These are phyloP conservation scores for Xanthoconium separans DNA, from an alignment of 1,284 basidiomycete genomes.

Conservation along the genomic window DNA sequence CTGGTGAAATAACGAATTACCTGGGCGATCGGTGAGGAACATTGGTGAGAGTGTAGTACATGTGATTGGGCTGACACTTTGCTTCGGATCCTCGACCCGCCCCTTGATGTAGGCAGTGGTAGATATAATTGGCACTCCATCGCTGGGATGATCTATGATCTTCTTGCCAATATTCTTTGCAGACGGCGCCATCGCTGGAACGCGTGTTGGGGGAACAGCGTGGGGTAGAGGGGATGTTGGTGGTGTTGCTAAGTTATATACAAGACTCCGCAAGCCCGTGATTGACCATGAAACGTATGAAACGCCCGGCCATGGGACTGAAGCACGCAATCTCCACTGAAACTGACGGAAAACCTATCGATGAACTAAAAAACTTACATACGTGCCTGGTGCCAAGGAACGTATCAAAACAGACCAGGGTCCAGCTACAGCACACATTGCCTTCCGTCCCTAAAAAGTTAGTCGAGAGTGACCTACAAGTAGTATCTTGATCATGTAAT, in stretches of 20 bases:
- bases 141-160: conserved; percentile 60
- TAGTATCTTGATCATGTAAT: no score
- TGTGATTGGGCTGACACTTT: conserved; percentile 40
- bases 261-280: background rate
- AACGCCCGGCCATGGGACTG: conserved; percentile 14
- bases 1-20: conserved; percentile 58
- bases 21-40: conserved; percentile 36
- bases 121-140: conserved; percentile 55
- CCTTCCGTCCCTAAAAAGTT: no score
- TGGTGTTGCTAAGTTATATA: conserved; percentile 8
- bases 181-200: conserved; percentile 39
- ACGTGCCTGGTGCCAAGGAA: background rate
- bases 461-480: no score
- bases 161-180: conserved; percentile 57
- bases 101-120: conserved; percentile 51
- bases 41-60: conserved; percentile 4
- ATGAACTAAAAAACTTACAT: background rate
- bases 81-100: conserved; percentile 43
- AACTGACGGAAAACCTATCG: conserved; percentile 17
- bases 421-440: no score
- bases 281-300: no score
- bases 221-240: background rate
- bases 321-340: conserved; percentile 28
- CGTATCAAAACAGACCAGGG: background rate
- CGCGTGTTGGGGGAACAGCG: background rate